These are phyloP conservation scores for Schoenoplectus tabernaemontani DNA, from an alignment of 202 grass and related monocot species.

Conservation along the genomic window DNA sequence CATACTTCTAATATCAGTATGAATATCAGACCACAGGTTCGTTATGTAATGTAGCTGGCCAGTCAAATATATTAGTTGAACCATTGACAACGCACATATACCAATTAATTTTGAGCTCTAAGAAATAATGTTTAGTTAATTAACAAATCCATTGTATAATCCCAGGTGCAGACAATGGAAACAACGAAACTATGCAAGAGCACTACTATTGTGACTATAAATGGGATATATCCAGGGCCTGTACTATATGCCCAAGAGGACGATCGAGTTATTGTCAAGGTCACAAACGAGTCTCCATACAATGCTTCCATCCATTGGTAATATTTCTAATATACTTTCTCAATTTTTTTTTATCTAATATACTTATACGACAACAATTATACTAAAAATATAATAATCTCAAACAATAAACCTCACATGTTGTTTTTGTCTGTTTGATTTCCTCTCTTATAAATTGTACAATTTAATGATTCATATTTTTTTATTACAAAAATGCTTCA, in stretches of 20 bases:
- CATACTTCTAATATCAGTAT: too few relatives aligned
- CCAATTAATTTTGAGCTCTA: too few relatives aligned
- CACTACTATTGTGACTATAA: constrained; percentile 29
- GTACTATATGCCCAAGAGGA: constrained; percentile 31
- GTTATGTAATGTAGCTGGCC: too few relatives aligned
- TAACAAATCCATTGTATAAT: not conserved
- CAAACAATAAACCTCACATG: not conserved
- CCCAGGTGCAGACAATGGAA: constrained; percentile 30
- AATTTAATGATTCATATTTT: too few relatives aligned
- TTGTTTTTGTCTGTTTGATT: too few relatives aligned
- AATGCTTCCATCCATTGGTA: constrained; percentile 35
- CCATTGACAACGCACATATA: too few relatives aligned
- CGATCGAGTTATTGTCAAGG: constrained; percentile 30
- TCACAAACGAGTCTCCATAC: constrained; percentile 34
- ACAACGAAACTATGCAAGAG: constrained; percentile 35
- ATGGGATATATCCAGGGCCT: constrained; percentile 30
- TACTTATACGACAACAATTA: not conserved
- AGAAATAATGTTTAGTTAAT: too few relatives aligned
- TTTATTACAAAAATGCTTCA: too few relatives aligned
- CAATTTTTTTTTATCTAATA: not conserved
- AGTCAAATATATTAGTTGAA: too few relatives aligned
- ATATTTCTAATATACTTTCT: not conserved
- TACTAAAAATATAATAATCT: not conserved
- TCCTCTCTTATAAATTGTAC: too few relatives aligned
- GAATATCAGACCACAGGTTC: too few relatives aligned